phyloP scores from a whole-genome alignment of 1,284 basidiomycete genomes.

The Sporisorium graminicola region DNA sequence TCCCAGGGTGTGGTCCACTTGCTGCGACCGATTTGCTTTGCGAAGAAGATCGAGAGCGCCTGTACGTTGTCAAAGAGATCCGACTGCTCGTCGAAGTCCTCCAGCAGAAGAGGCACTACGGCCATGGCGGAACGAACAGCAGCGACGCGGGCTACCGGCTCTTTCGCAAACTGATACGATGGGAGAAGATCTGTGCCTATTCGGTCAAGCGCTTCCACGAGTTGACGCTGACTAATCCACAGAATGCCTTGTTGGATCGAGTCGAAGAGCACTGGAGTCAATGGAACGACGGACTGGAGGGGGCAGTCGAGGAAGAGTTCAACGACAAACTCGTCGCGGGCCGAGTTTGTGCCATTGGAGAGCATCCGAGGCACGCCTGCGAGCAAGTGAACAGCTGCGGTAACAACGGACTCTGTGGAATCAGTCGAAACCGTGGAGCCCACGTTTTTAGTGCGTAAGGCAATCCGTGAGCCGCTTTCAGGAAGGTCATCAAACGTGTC shows the following conservation, averaged over 20 bases:
- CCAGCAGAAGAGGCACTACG: slow-evolving; percentile 23
- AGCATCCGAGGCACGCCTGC: slow-evolving; percentile 24
- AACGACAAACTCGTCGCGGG: slow-evolving; percentile 26
- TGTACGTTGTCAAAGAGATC: slow-evolving; percentile 44
- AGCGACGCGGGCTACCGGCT: slow-evolving; percentile 23
- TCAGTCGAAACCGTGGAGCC: not conserved
- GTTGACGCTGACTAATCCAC: slow-evolving; percentile 37
- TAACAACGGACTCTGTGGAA: slow-evolving; percentile 11
- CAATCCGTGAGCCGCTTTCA: slow-evolving; percentile 16
- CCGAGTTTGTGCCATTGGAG: slow-evolving; percentile 9
- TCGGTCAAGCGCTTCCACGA: slow-evolving; percentile 39
- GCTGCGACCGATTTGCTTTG: slow-evolving; percentile 29
- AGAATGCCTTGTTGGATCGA: slow-evolving; percentile 13
- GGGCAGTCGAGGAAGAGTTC: slow-evolving; percentile 31
- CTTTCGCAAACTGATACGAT: slow-evolving; percentile 26
- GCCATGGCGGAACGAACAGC: slow-evolving; percentile 21
- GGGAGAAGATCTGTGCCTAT: slow-evolving; percentile 42
- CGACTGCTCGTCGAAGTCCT: slow-evolving; percentile 20
- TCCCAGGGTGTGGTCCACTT: slow-evolving; percentile 43
- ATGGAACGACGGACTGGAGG: slow-evolving; percentile 6
- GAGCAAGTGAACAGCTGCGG: slow-evolving; percentile 14
- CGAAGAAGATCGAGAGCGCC: slow-evolving; percentile 38
- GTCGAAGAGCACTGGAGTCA: slow-evolving; percentile 31
- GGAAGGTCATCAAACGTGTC: slow-evolving; percentile 36
- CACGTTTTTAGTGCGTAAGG: not conserved